phyloP scores from a whole-genome alignment of 2,329 filamentous ascomycete genomes.

The Sporothrix pseudoabietina region DNA sequence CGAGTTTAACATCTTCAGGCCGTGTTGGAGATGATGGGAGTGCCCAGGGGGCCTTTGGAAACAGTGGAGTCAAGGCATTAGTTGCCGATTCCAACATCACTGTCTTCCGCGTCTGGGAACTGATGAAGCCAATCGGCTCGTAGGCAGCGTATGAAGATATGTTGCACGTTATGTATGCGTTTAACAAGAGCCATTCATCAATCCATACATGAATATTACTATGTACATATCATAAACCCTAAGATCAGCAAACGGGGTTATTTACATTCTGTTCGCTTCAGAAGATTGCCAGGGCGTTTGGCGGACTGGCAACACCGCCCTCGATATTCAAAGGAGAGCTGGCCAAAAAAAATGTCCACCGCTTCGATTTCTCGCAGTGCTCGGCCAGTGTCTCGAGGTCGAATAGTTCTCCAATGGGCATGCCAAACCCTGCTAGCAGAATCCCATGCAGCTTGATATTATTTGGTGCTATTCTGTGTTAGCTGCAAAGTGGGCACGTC shows the following conservation, averaged over 20 bases:
- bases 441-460: constrained; percentile 48
- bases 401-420: constrained; percentile 59
- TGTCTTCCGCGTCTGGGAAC: neutral
- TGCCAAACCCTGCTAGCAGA: constrained; percentile 54
- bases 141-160: neutral
- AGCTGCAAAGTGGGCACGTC: neutral
- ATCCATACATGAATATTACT: too few species aligned
- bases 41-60: neutral
- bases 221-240: too few species aligned
- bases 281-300: constrained; percentile 51
- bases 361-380: constrained; percentile 54
- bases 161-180: neutral
- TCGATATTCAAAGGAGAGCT: constrained; percentile 61
- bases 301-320: constrained; percentile 52
- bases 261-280: neutral
- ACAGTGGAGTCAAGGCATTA: neutral
- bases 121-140: neutral
- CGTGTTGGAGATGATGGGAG: neutral
- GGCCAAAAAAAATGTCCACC: constrained; percentile 64
- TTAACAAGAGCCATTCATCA: neutral
- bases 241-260: too few species aligned
- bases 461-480: neutral
- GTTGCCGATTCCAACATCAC: neutral
- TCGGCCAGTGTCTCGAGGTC: constrained; percentile 57
- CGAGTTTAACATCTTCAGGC: neutral